These are phyloP conservation scores for Giardia muris DNA, from an alignment of 208 protist genomes.

Conservation along the genomic window DNA sequence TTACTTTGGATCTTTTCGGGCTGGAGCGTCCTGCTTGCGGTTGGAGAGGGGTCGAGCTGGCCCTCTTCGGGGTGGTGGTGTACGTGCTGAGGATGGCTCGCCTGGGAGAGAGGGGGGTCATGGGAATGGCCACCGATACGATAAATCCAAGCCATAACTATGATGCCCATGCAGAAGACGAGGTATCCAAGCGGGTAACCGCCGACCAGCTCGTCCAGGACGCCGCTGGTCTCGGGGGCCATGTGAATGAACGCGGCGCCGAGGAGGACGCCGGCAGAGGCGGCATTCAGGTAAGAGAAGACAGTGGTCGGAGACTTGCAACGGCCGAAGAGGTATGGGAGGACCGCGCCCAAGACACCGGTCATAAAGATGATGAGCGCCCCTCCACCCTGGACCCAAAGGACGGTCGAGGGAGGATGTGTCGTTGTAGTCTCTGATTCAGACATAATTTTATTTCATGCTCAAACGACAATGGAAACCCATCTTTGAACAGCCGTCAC, in stretches of 20 bases:
- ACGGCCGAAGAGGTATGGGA: neutral
- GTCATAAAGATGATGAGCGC: neutral
- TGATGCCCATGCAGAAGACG: neutral
- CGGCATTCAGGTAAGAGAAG: neutral
- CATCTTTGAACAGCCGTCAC: too few relatives aligned
- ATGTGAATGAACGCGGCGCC: neutral
- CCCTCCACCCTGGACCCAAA: neutral
- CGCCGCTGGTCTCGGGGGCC: neutral
- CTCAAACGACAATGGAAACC: too few relatives aligned
- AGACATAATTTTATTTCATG: too few relatives aligned
- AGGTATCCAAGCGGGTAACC: neutral
- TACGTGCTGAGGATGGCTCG: neutral
- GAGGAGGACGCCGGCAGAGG: neutral
- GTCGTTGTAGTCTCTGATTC: too few relatives aligned
- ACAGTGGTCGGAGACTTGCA: neutral
- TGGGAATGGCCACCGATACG: neutral
- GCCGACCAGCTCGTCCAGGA: neutral
- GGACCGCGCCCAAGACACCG: neutral
- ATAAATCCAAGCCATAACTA: neutral
- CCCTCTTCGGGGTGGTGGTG: neutral
- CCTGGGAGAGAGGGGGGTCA: neutral
- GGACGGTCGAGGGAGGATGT: too few relatives aligned
- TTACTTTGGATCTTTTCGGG: too few relatives aligned
- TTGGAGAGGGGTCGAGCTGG: too few relatives aligned
- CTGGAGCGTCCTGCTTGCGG: too few relatives aligned